Conservation (phyloP, 1,139 yeast species). For the Taiozyma sp. region DNA sequence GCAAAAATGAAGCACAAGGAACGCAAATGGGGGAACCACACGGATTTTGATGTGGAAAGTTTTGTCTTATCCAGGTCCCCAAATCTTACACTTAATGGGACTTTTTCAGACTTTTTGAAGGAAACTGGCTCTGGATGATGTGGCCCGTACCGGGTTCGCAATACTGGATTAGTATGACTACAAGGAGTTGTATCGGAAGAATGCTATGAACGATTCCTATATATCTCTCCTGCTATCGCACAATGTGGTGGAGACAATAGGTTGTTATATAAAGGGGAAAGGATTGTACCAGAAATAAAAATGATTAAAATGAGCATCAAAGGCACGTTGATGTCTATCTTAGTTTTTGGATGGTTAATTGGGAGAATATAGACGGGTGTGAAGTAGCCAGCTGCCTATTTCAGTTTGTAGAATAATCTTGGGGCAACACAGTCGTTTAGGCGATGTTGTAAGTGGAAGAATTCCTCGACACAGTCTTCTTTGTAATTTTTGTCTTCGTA, state of each 20-base stretch:
- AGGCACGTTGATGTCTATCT: background rate
- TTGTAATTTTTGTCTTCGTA: conserved; percentile 67
- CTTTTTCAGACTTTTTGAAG: background rate
- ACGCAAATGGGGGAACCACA: background rate
- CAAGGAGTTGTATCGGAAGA: background rate
- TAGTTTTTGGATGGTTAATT: background rate
- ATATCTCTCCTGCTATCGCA: background rate
- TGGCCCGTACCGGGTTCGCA: background rate
- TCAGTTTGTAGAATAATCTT: conserved; percentile 72
- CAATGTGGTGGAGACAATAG: background rate
- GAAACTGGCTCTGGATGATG: background rate
- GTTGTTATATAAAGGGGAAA: background rate
- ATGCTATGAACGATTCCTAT: background rate
- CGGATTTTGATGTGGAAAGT: background rate
- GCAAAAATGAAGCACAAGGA: background rate
- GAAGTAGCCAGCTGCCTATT: conserved; percentile 33
- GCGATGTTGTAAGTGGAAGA: conserved; percentile 88
- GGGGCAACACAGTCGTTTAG: conserved; percentile 85
- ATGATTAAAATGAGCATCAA: background rate
- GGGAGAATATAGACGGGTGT: background rate
- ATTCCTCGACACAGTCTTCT: conserved; percentile 92
- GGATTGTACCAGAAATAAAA: background rate
- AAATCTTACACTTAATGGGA: background rate
- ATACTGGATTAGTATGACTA: background rate
- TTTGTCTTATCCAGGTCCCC: background rate